Evolutionary conservation across 257 asterid species (phyloP).

Genomic region (Buddleja alternifolia): DNA sequence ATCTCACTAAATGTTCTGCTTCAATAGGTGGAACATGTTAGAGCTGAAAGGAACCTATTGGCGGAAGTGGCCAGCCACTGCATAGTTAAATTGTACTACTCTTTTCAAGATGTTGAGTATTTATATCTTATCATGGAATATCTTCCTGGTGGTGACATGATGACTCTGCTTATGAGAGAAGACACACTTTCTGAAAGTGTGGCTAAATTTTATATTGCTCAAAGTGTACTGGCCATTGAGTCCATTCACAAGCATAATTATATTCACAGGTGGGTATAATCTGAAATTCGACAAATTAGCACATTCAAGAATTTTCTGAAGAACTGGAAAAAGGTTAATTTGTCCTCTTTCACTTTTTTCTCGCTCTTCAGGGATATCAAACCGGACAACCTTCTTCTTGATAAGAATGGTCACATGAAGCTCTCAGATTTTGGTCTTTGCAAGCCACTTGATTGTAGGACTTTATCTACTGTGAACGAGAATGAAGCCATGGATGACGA

Average conservation of each 20-base stretch:
- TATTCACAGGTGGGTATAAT: constrained; percentile 77
- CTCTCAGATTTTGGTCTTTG: constrained; percentile 98
- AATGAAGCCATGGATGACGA: constrained; percentile 72
- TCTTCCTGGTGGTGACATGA: constrained; percentile 98
- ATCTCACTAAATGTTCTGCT: constrained; percentile 28
- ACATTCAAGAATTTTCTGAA: too few species aligned
- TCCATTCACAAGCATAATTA: constrained; percentile 94
- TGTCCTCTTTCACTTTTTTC: constrained; percentile 11
- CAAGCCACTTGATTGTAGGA: constrained; percentile 92
- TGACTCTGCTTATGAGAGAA: constrained; percentile 96
- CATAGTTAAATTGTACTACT: constrained; percentile 87
- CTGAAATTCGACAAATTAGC: constrained; percentile 17
- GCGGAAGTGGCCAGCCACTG: constrained; percentile 98
- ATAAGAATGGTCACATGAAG: constrained; percentile 92
- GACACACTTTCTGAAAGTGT: constrained; percentile 82
- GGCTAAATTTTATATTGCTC: constrained; percentile 94
- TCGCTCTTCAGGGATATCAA: constrained; percentile 78
- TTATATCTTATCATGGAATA: constrained; percentile 95
- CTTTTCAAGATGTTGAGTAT: constrained; percentile 94
- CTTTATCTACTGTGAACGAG: constrained; percentile 70
- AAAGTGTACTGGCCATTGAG: constrained; percentile 89
- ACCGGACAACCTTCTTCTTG: constrained; percentile 97
- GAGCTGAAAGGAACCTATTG: constrained; percentile 91
- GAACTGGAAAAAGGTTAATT: too few species aligned
- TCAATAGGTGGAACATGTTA: constrained; percentile 90